Evolutionary conservation across 2,329 filamentous ascomycete species (phyloP), one percentile per base, ranked within the genome.

Genomic region (Hypocreales sp.): DNA sequence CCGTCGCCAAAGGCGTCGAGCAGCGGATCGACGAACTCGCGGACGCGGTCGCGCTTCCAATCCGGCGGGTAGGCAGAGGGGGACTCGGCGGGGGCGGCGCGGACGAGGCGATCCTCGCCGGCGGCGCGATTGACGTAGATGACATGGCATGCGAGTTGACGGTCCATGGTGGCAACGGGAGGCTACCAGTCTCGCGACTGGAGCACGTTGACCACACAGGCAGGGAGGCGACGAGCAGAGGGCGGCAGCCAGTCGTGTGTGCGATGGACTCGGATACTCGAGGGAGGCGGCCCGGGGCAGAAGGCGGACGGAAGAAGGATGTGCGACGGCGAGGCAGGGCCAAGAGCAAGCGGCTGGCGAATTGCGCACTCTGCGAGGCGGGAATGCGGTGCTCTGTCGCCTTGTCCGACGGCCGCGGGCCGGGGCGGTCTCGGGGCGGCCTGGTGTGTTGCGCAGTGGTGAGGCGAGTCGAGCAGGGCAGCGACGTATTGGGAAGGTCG

Each of bases 161-260:
- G n/a, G 48, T 72, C 67, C 67, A 72, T 72, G 46, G 51, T 60
- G 55, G 55, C 52, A 54, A 56, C 51, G 46, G 55, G 50, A 55
- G 60, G 62, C 64, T 64, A 60, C 65, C 64, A 69, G 66, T 66
- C 67, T 61, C 51, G 48, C 58, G 65, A 69, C 65, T 57, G 65
- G 62, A 64, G 58, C 63, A 58, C 62, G 61, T 61, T 56, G 55
- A 53, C 61, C 62, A 55, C 58, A 42, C 41, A 36, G 44, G 42
- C 46, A 42, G 27, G 35, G 30, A 20, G 29, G 18, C 24, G 27
- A 27, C 24, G 25, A 32, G 31, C 30, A 30, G 13, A 10, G 24
- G 18, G 13, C 15, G 20, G 18, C 7, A 20, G 20, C 14, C 8
- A 11, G 23, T 30, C 14, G 19, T 24, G 22, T 20, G 22, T 24